Base-by-base conservation (phyloP, 306 rosid species). In the Inga leiocalycina region DNA sequence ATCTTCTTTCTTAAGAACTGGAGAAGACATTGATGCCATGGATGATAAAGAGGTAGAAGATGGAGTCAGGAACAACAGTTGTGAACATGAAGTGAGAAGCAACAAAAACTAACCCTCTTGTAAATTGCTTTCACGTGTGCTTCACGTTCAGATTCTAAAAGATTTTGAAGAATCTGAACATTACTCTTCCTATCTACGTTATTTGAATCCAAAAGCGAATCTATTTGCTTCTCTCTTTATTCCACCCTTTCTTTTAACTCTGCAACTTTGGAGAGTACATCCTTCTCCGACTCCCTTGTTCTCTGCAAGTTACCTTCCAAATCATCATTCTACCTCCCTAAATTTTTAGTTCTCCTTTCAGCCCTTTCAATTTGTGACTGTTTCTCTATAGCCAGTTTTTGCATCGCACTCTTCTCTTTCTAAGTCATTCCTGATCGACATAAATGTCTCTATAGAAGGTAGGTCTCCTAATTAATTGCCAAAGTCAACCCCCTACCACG, bases 121-220 rank as follows among this genome's bases (percentile, higher is more conserved):
- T 85, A 87, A 86, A 90, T 94, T 32, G 98, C 99, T 80, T 91
- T 97, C 5, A 94, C 86, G 86, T 91, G 98, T 41, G 99, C 99
- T 45, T 94, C 93, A 4, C 99, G 99, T 77, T 97, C 99, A 6
- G 88, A 80, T 84, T 94, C 97, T 87, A 94, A 80, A 79, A 97
- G 98, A 78, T 90, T 88, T 84, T 94, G 91, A 22, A 97, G 95
- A 87, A 84, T 95, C 78, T 92, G 90, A 59, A 93, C 97, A 1
- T 85, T 94, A 77, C 88, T 88, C 61, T 91, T 84, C 81, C 98
- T 85, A 84, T 94, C 91, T 11, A 87, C 94, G 74, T 94, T 90
- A 83, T 97, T 94, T 6, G 91, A 89, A 80, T 88, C 88, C 83
- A 94, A 81, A 37, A 94, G 90, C 37, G 92, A 89, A 77, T 92